These are phyloP conservation scores for Fusarium humuli DNA, from an alignment of 2,329 filamentous ascomycete genomes.

Conservation along the genomic window DNA sequence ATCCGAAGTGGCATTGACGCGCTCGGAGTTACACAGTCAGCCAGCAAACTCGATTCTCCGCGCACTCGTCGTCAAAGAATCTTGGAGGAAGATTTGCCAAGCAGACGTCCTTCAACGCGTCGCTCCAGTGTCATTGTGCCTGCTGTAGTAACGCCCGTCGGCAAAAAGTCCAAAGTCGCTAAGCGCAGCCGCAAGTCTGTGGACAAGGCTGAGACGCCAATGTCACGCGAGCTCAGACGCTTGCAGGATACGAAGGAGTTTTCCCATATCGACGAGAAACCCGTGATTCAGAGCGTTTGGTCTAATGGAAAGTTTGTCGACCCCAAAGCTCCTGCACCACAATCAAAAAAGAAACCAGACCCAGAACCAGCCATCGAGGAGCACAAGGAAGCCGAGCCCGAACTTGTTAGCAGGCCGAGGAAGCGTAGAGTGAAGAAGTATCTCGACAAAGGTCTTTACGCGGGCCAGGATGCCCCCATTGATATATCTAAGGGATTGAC, in stretches of 20 bases:
- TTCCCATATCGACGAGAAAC: conserved; percentile 67
- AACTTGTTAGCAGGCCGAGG: conserved; percentile 54
- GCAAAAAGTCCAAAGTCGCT: conserved; percentile 65
- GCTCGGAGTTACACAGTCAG: conserved; percentile 59
- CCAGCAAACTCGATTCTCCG: conserved; percentile 52
- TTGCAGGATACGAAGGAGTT: conserved; percentile 74
- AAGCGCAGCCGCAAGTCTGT: conserved; percentile 70
- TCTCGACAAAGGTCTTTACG: conserved; percentile 85
- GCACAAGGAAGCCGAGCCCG: conserved; percentile 49
- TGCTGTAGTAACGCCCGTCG: conserved; percentile 58
- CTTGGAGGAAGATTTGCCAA: conserved; percentile 43
- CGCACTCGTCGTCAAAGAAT: conserved; percentile 50
- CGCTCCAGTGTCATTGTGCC: conserved; percentile 51
- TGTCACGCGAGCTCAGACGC: conserved; percentile 68
- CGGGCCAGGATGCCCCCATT: conserved; percentile 75
- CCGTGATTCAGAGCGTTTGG: conserved; percentile 70
- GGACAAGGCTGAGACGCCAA: conserved; percentile 60
- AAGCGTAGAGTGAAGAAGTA: conserved; percentile 76
- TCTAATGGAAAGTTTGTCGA: conserved; percentile 72
- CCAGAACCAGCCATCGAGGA: conserved; percentile 43
- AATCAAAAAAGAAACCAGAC: conserved; percentile 53
- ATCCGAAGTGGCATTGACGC: conserved; percentile 59
- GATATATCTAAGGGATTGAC: conserved; percentile 63
- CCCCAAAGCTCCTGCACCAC: conserved; percentile 56
- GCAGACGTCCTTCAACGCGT: conserved; percentile 59